Conservation (phyloP, 2,329 filamentous ascomycete genomes). For the Pseudonectria buxi region DNA sequence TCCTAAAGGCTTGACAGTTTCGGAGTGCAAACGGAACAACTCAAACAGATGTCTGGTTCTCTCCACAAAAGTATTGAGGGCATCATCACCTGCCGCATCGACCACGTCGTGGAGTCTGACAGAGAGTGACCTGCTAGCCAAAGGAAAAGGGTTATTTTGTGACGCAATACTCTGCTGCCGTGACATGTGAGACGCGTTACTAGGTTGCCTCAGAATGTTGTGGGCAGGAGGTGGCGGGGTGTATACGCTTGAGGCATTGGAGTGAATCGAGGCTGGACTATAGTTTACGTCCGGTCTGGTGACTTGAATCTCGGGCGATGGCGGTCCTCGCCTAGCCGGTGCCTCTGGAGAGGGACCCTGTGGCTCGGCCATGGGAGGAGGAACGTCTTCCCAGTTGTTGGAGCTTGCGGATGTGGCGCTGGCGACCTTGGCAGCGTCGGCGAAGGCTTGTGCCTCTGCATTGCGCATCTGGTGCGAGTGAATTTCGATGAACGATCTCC, state of each 20-base stretch:
- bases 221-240: slow-evolving; percentile 11
- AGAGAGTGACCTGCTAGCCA: slow-evolving; percentile 27
- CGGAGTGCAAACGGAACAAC: slow-evolving; percentile 71
- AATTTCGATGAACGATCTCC: slow-evolving; percentile 51
- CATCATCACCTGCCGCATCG: slow-evolving; percentile 51
- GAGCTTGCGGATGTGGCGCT: slow-evolving; percentile 28
- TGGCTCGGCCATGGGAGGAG: slow-evolving; percentile 21
- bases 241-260: slow-evolving; percentile 24
- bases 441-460: slow-evolving; percentile 53
- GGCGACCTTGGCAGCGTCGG: slow-evolving; percentile 37
- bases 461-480: slow-evolving; percentile 55
- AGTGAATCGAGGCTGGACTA: slow-evolving; percentile 35
- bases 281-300: slow-evolving; percentile 27
- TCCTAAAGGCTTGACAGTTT: slow-evolving; percentile 61
- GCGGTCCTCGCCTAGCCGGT: slow-evolving; percentile 12
- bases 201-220: slow-evolving; percentile 16
- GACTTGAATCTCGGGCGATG: slow-evolving; percentile 23
- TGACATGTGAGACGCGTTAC: slow-evolving; percentile 1
- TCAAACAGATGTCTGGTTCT: slow-evolving; percentile 69
- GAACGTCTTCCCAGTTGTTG: slow-evolving; percentile 27
- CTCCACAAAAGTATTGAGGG: slow-evolving; percentile 61
- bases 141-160: slow-evolving; percentile 21
- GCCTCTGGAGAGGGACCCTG: slow-evolving; percentile 18
- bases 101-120: slow-evolving; percentile 37
- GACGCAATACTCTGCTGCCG: slow-evolving; percentile 6